phyloP scores from a whole-genome alignment of 768 basidiomycete genomes.

The Pulveroboletus sp. region DNA sequence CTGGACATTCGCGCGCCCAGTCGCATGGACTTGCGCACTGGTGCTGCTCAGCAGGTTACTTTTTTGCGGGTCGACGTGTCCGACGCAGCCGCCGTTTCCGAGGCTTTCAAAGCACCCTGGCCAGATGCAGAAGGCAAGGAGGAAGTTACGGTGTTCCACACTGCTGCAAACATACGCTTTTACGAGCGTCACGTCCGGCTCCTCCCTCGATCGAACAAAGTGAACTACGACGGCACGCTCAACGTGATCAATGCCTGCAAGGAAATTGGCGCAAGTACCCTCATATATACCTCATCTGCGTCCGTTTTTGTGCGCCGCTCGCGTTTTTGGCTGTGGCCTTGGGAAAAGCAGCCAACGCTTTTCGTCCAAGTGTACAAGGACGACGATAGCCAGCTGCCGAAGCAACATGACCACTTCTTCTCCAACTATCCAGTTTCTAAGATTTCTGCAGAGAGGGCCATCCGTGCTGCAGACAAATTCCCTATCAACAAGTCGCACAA shows the following conservation, averaged over 20 bases:
- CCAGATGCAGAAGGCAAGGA: conserved; percentile 30
- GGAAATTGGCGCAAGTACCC: conserved; percentile 48
- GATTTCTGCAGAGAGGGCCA: conserved; percentile 48
- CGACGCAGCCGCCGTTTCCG: conserved; percentile 48
- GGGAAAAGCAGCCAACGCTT: conserved; percentile 56
- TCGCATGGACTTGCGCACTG: conserved; percentile 53
- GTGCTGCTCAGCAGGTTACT: conserved; percentile 48
- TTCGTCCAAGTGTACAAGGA: conserved; percentile 67
- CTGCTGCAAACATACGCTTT: conserved; percentile 76
- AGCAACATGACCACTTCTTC: conserved; percentile 60
- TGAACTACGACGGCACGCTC: conserved; percentile 66
- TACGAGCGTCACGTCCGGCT: conserved; percentile 60
- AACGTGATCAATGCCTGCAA: conserved; percentile 64
- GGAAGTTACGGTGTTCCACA: conserved; percentile 67
- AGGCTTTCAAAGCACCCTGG: conserved; percentile 69
- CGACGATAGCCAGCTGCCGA: conserved; percentile 51
- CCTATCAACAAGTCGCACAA: conserved; percentile 26
- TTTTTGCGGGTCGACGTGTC: conserved; percentile 62
- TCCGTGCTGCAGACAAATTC: conserved; percentile 42
- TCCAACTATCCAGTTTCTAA: conserved; percentile 80
- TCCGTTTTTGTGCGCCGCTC: conserved; percentile 57
- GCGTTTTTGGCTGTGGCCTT: conserved; percentile 72
- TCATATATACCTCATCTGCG: conserved; percentile 75
- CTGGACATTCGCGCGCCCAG: conserved; percentile 65
- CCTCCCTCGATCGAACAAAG: conserved; percentile 50